These are phyloP conservation scores for Chaetomiaceae sp. DNA, from an alignment of 2,329 filamentous ascomycete genomes.

Conservation along the genomic window DNA sequence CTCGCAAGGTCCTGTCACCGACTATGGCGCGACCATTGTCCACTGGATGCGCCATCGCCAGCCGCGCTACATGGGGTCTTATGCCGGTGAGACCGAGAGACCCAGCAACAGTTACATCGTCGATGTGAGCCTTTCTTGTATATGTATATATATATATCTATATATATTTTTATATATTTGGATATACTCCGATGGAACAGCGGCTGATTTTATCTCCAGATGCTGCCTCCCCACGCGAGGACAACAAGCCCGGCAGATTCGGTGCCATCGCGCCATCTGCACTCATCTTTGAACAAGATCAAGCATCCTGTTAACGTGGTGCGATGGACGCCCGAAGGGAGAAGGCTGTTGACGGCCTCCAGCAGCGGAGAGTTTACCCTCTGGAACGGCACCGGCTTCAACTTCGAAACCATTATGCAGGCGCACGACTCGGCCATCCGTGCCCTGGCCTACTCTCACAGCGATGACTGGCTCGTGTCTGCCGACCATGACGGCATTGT, in stretches of 20 bases:
- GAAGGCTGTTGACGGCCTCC: slow-evolving; percentile 84
- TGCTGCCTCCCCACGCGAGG: slow-evolving; percentile 79
- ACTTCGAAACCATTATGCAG: slow-evolving; percentile 99
- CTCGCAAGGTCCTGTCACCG: slow-evolving; percentile 73
- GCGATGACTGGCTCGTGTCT: slow-evolving; percentile 94
- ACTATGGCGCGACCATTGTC: slow-evolving; percentile 84
- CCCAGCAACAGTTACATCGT: slow-evolving; percentile 87
- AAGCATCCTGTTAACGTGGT: slow-evolving; percentile 97
- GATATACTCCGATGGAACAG: background rate
- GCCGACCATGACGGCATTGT: slow-evolving; percentile 92
- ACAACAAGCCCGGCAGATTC: slow-evolving; percentile 73
- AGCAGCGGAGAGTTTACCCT: slow-evolving; percentile 97
- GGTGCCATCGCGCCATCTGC: slow-evolving; percentile 89
- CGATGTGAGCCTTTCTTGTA: slow-evolving; percentile 58
- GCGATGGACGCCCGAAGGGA: slow-evolving; percentile 93
- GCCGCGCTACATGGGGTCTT: slow-evolving; percentile 68
- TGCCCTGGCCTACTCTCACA: slow-evolving; percentile 83
- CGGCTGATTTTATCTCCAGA: slow-evolving; percentile 46
- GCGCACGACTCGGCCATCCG: slow-evolving; percentile 87
- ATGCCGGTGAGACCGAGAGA: slow-evolving; percentile 71
- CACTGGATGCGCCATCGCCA: slow-evolving; percentile 86
- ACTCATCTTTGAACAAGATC: slow-evolving; percentile 97
- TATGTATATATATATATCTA: too few species aligned
- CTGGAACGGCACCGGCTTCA: slow-evolving; percentile 98
- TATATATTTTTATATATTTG: too few species aligned